Conservation (phyloP, 768 basidiomycete genomes). For the Strobilomyces echinocephalus region DNA sequence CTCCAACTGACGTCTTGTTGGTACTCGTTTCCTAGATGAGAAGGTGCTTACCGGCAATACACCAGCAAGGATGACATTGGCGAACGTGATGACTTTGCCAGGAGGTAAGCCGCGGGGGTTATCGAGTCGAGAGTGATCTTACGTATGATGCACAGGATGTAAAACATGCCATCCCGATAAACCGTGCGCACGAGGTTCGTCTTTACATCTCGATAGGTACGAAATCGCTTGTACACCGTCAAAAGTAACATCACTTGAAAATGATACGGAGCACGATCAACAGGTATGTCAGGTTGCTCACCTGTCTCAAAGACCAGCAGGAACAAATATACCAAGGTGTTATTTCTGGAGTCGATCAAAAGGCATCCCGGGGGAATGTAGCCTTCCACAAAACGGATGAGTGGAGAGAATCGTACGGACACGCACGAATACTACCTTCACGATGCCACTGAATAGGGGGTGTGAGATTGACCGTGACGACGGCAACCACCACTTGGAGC, state of each 20-base stretch:
- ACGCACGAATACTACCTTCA: background rate
- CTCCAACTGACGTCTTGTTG: no score
- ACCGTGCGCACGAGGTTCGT: constrained; percentile 1
- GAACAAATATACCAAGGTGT: constrained; percentile 4
- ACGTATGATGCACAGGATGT: constrained; percentile 17
- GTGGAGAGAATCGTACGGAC: background rate
- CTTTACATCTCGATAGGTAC: constrained; percentile 1
- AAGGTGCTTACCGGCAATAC: no score
- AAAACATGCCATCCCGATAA: constrained; percentile 18
- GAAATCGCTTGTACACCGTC: constrained; percentile 3
- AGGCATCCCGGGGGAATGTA: background rate
- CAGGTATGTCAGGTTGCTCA: background rate
- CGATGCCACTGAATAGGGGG: background rate
- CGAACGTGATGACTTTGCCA: constrained; percentile 7
- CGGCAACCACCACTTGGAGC: background rate
- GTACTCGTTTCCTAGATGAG: no score
- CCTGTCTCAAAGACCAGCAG: constrained; percentile 10
- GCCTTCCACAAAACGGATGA: background rate
- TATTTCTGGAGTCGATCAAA: background rate
- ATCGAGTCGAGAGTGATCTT: background rate
- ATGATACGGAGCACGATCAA: background rate
- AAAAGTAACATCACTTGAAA: constrained; percentile 8
- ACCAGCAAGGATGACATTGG: no score
- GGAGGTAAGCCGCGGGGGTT: background rate
- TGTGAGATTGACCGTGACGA: background rate